A percentile compares a stretch with the other conserved stretches of the same genome.
Evolutionary conservation across 441 rosid species (phyloP).

Genomic region (Manihot esculenta): DNA sequence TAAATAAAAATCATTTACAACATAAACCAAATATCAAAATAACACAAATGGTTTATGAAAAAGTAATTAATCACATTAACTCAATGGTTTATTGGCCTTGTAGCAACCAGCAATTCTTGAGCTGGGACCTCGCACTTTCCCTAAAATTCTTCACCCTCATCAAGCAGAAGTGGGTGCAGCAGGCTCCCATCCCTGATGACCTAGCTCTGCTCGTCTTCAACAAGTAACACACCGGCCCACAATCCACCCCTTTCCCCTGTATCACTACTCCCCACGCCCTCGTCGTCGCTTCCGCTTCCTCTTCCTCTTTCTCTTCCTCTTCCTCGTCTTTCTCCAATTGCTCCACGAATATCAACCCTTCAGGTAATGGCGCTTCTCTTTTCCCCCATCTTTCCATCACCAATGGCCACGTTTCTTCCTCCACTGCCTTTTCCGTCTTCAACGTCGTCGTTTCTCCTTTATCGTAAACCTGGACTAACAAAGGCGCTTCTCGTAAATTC

Average conservation of each 20-base stretch:
- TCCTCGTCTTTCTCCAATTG: conserved; percentile 18
- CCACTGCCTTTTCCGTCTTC: conserved; percentile 37
- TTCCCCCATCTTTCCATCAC: too few species aligned
- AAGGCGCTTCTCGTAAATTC: conserved; percentile 63
- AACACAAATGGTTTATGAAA: background rate
- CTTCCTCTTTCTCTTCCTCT: too few species aligned
- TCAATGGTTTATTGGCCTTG: conserved; percentile 9
- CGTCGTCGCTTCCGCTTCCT: conserved; percentile 17
- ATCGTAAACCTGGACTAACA: conserved; percentile 36
- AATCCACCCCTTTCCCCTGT: conserved; percentile 53
- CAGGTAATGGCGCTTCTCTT: too few species aligned
- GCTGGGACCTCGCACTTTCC: conserved; percentile 49
- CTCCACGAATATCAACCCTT: too few species aligned
- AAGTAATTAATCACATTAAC: background rate
- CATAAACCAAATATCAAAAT: background rate
- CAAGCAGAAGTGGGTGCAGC: conserved; percentile 60
- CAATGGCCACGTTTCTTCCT: background rate
- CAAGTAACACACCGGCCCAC: conserved; percentile 59
- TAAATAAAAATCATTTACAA: conserved; percentile 8
- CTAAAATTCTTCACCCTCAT: conserved; percentile 53
- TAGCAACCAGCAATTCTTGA: conserved; percentile 56
- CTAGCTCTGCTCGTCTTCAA: conserved; percentile 60
- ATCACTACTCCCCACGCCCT: conserved; percentile 72
- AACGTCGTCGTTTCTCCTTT: background rate
- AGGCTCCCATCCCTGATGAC: conserved; percentile 36